Base-by-base conservation (phyloP, 768 basidiomycete genomes). In the Xerocomus potaroensis region DNA sequence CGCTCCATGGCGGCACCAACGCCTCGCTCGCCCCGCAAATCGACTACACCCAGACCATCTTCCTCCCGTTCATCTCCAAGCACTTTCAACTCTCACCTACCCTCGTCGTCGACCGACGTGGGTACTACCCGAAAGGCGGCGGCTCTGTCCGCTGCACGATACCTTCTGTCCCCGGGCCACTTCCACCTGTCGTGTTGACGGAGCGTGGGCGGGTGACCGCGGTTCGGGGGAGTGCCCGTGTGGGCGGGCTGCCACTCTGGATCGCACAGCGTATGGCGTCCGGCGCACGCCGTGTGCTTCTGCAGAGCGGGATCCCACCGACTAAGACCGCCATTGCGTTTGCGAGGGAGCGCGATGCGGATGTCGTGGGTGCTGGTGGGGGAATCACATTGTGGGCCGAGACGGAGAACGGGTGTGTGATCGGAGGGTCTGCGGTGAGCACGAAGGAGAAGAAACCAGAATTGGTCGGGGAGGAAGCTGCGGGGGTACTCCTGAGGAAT, bases 361-460 rank as follows among this genome's bases (percentile, higher is more conserved):
- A 74, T 36, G 69, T 72, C 2, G 68, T 69, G n/a, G 86, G 85
- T 0, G 75, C 73, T 4, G 87, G 87, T 2, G 83, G 81, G 30
- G 86, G 87, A 0, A 79, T 89, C 45, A 70, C 87, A 2, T 62
- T 89, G 12, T 87, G 84, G 83, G 87, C 86, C 0, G 81, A 87
- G 64, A 76, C 87, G 19, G 77, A 77, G 30, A 72, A 70, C 12
- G 86, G 84, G 1, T 85, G 84, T 37, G 61, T 81, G 24, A 70
- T 89, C 16, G 84, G 80, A 1, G 87, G 85, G 3, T 83, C 82
- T 49, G 80, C 84, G 2, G 70, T 86, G 23, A 82, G 84, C 12
- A 65, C 63, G 23, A 82, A 78, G 53, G 72, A 72, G 14, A 64
- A 69, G 41, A 57, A 70, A 12, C 72, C 79, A 0, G 63, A 62